These are phyloP conservation scores for Aquilaria sinensis DNA, from an alignment of 345 rosid genomes.

Conservation along the genomic window DNA sequence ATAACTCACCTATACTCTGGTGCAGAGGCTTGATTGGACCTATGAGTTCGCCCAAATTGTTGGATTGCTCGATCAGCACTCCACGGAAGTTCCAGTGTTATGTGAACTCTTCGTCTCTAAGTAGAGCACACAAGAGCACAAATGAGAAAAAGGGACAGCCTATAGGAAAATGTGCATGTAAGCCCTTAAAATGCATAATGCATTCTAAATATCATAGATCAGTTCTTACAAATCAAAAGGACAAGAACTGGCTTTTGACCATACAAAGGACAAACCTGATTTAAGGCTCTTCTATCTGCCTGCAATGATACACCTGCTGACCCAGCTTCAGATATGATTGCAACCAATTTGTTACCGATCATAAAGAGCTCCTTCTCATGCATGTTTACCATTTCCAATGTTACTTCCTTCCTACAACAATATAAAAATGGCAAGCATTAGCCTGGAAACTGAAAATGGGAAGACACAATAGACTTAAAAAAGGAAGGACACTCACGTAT, in stretches of 20 bases:
- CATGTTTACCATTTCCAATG: conserved; percentile 99
- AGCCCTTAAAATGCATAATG: neutral
- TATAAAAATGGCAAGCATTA: conserved; percentile 11
- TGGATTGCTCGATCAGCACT: conserved; percentile 99
- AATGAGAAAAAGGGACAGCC: neutral
- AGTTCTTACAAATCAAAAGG: conserved; percentile 1
- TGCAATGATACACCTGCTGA: conserved; percentile 99
- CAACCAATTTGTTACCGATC: conserved; percentile 93
- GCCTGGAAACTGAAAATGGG: conserved; percentile 13
- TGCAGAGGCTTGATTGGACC: conserved; percentile 99
- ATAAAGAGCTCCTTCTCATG: conserved; percentile 95
- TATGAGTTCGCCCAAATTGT: conserved; percentile 97
- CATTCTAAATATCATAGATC: neutral
- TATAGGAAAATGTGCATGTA: neutral
- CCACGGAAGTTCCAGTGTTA: conserved; percentile 99
- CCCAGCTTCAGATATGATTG: conserved; percentile 98
- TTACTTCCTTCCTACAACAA: conserved; percentile 74
- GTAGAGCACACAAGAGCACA: conserved; percentile 10
- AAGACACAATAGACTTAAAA: neutral
- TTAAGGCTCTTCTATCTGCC: conserved; percentile 90
- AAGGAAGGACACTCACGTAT: conserved; percentile 58
- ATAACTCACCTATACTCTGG: conserved; percentile 80
- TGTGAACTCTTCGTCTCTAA: conserved; percentile 94
- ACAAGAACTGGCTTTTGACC: neutral
- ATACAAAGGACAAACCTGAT: conserved; percentile 53